Evolutionary conservation across 352 stramenopile species (phyloP).

Genomic region (Phytophthora palmivora): DNA sequence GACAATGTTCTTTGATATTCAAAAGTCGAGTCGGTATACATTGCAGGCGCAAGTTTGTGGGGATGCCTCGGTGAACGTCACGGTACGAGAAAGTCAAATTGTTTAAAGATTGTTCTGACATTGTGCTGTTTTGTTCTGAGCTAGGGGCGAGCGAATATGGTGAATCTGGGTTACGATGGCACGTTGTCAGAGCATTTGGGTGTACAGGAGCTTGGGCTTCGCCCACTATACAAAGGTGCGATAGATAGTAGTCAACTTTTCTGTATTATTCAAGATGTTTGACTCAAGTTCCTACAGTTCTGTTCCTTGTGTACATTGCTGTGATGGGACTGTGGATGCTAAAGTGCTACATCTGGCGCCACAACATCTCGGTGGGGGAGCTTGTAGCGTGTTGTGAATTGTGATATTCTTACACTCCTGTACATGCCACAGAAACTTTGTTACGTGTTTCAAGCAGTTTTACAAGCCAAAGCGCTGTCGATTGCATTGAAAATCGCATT

Average conservation of each 20-base stretch:
- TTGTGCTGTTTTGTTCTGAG: background rate
- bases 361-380: slow-evolving; percentile 48
- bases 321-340: slow-evolving; percentile 55
- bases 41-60: slow-evolving; percentile 68
- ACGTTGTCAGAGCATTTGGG: slow-evolving; percentile 66
- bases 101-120: background rate
- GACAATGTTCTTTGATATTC: slow-evolving; percentile 45
- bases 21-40: slow-evolving; percentile 60
- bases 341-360: slow-evolving; percentile 49
- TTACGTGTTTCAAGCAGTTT: slow-evolving; percentile 53
- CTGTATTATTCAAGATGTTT: no score
- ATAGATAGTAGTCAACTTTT: background rate
- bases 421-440: slow-evolving; percentile 48
- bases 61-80: slow-evolving; percentile 58
- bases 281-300: slow-evolving; percentile 26
- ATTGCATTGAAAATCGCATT: slow-evolving; percentile 60
- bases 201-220: slow-evolving; percentile 62
- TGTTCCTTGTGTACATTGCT: slow-evolving; percentile 53
- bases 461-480: slow-evolving; percentile 65
- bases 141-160: slow-evolving; percentile 52
- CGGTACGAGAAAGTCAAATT: slow-evolving; percentile 22
- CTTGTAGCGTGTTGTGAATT: background rate
- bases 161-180: slow-evolving; percentile 64
- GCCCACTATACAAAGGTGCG: slow-evolving; percentile 65
- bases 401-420: background rate